Conservation (phyloP, 2,329 filamentous ascomycete genomes). For the Colletotrichum endophyticum region DNA sequence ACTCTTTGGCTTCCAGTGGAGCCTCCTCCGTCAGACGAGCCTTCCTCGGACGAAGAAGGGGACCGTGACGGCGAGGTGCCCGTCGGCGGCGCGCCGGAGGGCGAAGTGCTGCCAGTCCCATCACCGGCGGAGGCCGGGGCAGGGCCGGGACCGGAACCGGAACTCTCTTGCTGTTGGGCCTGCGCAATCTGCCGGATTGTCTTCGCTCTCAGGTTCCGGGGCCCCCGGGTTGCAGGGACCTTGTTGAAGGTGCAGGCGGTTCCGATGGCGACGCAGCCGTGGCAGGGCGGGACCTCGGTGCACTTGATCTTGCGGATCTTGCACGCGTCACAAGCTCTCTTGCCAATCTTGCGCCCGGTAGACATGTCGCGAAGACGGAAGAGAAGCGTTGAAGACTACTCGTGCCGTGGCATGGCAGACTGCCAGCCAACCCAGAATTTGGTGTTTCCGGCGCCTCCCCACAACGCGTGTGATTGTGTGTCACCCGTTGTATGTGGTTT, state of each 20-base stretch:
- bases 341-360: conserved; percentile 34
- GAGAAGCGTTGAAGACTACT: conserved; percentile 1
- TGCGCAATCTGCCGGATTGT: conserved; percentile 46
- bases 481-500: background rate
- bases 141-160: background rate
- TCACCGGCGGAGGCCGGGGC: background rate
- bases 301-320: conserved; percentile 59
- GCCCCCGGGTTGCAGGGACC: conserved; percentile 47
- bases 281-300: conserved; percentile 50
- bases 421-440: background rate
- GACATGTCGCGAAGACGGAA: conserved; percentile 21
- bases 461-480: background rate
- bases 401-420: conserved; percentile 7
- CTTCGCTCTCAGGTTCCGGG: conserved; percentile 47
- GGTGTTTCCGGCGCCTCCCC: background rate
- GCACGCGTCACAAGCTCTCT: conserved; percentile 55
- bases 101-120: background rate
- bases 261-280: conserved; percentile 45
- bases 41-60: conserved; percentile 6
- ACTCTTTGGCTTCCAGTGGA: background rate
- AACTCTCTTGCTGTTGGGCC: conserved; percentile 29
- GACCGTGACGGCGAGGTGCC: conserved; percentile 1
- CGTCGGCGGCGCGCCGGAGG: background rate
- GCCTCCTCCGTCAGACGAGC: background rate
- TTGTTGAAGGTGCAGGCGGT: conserved; percentile 57